phyloP scores from a whole-genome alignment of 495 filamentous ascomycete species.

The Penicillium daleae region DNA sequence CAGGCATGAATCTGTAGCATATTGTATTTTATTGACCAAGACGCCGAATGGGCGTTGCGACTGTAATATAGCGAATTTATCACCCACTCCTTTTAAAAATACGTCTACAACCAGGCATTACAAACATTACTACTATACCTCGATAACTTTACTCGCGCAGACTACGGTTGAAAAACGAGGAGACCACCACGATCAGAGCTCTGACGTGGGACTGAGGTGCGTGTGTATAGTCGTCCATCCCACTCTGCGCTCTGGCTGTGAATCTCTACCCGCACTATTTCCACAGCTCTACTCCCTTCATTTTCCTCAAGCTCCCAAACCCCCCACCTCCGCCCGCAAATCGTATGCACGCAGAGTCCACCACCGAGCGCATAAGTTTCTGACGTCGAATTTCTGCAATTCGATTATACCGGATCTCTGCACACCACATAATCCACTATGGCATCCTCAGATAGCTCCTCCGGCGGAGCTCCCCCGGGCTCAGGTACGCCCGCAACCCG shows the following conservation, averaged over 20 bases:
- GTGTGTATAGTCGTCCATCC: not conserved
- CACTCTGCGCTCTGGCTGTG: not conserved
- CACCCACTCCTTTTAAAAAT: not conserved
- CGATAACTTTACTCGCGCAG: not conserved
- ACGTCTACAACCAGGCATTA: too few species aligned
- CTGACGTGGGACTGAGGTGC: not conserved
- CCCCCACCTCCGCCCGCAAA: conserved; percentile 30
- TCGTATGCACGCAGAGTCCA: conserved; percentile 12
- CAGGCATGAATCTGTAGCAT: not conserved
- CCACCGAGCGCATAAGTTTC: conserved; percentile 4
- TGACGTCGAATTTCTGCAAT: not conserved
- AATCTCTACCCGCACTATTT: conserved; percentile 13
- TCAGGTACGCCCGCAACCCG: conserved; percentile 28
- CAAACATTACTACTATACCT: too few species aligned
- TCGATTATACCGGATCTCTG: not conserved
- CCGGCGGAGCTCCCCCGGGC: conserved; percentile 38
- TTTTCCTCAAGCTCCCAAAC: conserved; percentile 27
- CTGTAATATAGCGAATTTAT: conserved; percentile 10
- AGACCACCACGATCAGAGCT: too few species aligned
- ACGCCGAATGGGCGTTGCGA: not conserved
- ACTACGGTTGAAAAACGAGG: not conserved
- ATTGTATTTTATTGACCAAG: conserved; percentile 8
- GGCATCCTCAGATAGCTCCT: conserved; percentile 30
- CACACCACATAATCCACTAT: conserved; percentile 19
- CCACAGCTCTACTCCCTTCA: conserved; percentile 15